These are phyloP conservation scores for Plasmodium gaboni DNA, from an alignment of 169 alveolate genomes.

Conservation along the genomic window DNA sequence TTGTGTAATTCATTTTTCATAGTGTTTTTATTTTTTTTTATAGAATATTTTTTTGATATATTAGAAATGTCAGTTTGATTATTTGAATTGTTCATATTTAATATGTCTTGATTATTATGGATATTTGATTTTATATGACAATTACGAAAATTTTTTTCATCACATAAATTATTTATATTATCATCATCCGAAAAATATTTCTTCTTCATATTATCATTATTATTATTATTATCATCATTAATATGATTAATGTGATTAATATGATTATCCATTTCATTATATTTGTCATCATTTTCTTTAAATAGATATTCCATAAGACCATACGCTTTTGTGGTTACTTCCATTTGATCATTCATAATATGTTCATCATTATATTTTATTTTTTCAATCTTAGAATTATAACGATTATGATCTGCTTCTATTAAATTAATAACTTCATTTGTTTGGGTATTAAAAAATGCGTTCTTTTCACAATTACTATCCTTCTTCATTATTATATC, in stretches of 20 bases:
- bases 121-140: background rate
- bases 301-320: slow-evolving; percentile 50
- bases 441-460: background rate
- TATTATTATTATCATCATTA: background rate
- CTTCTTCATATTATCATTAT: background rate
- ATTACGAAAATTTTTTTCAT: background rate
- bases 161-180: background rate
- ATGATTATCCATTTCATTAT: background rate
- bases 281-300: slow-evolving; percentile 37
- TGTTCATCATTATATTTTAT: background rate
- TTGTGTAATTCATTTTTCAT: background rate
- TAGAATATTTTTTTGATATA: background rate
- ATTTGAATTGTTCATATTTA: background rate
- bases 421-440: too few species aligned
- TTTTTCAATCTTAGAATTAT: background rate
- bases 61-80: background rate
- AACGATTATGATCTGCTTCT: background rate
- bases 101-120: background rate
- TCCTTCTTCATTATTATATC: background rate
- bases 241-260: background rate
- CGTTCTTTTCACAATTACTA: background rate
- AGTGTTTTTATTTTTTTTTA: background rate
- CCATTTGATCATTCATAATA: background rate
- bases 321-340: background rate
- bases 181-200: background rate